A percentile compares a stretch with the other conserved stretches of the same genome.
Evolutionary conservation across 768 basidiomycete species (phyloP).

Genomic region (Boletales sp.): DNA sequence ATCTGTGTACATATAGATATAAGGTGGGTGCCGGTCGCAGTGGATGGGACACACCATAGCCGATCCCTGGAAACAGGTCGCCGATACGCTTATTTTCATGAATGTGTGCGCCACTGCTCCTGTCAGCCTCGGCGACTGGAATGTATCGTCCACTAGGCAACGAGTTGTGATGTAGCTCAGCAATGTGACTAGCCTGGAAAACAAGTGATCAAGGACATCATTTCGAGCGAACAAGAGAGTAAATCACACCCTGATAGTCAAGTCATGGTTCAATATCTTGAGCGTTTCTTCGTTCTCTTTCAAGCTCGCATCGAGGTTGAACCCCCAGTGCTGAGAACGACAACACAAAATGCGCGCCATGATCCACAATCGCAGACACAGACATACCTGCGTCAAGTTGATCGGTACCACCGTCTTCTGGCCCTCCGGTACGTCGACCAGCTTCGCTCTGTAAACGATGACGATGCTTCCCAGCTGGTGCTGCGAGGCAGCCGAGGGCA

Average conservation of each 20-base stretch:
- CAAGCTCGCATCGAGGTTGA: constrained; percentile 73
- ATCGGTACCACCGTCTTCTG: constrained; percentile 59
- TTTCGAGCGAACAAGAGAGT: not conserved
- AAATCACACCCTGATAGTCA: constrained; percentile 35
- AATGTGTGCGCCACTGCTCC: constrained; percentile 37
- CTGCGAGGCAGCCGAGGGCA: constrained; percentile 30
- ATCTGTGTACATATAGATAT: constrained; percentile 35
- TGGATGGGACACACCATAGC: constrained; percentile 48
- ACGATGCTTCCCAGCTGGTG: constrained; percentile 61
- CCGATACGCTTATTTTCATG: constrained; percentile 53
- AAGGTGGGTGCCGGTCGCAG: no score
- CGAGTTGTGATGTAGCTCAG: constrained; percentile 46
- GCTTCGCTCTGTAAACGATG: constrained; percentile 65
- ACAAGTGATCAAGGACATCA: not conserved
- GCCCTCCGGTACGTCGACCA: constrained; percentile 40
- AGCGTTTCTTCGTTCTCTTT: constrained; percentile 38
- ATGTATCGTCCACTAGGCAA: constrained; percentile 54
- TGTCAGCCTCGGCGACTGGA: constrained; percentile 41
- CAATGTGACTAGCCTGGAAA: constrained; percentile 49
- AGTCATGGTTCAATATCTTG: constrained; percentile 48
- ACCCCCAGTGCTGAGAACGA: constrained; percentile 67
- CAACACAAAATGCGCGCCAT: not conserved
- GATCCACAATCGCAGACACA: not conserved
- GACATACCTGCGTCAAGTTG: constrained; percentile 68
- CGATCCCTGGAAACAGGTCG: constrained; percentile 49